These are phyloP conservation scores for Hyaloscypha variabilis DNA, from an alignment of 495 filamentous ascomycete species.

Conservation along the genomic window DNA sequence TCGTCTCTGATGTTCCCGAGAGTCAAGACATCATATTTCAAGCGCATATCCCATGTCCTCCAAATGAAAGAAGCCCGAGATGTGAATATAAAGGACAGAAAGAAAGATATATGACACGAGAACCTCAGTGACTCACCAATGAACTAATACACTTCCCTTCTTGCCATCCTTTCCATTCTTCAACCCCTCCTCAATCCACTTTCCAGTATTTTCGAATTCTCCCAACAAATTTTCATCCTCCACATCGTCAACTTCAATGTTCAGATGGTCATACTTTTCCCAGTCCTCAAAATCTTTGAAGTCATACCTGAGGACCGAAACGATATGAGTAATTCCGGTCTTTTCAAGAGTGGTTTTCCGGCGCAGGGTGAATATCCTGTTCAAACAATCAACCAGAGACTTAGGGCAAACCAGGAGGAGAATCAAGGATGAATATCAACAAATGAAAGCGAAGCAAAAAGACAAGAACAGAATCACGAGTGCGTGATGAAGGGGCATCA, in stretches of 20 bases:
- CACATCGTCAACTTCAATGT: slow-evolving; percentile 84
- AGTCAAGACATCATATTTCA: background rate
- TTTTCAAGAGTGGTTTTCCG: slow-evolving; percentile 66
- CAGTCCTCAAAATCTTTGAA: slow-evolving; percentile 52
- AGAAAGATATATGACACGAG: slow-evolving; percentile 5
- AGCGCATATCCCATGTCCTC: too few relatives aligned
- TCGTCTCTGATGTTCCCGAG: background rate
- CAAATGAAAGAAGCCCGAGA: too few relatives aligned
- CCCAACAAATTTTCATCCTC: slow-evolving; percentile 84
- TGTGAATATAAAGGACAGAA: background rate
- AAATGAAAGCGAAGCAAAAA: background rate
- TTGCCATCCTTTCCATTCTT: slow-evolving; percentile 47
- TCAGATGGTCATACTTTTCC: slow-evolving; percentile 66
- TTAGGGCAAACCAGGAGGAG: background rate
- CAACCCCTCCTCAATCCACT: slow-evolving; percentile 81
- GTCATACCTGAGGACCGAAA: slow-evolving; percentile 72
- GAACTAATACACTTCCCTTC: slow-evolving; percentile 66
- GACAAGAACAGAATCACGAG: background rate
- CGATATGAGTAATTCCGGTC: slow-evolving; percentile 82
- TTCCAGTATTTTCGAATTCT: slow-evolving; percentile 72
- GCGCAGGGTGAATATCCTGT: slow-evolving; percentile 73
- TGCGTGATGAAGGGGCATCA: too few relatives aligned
- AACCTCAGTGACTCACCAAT: slow-evolving; percentile 59
- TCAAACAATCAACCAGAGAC: background rate
- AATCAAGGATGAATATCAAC: background rate